Evolutionary conservation across 768 basidiomycete genomes (phyloP), one percentile per base, ranked within the genome.

Genomic region (Panaeolus cyanescens): DNA sequence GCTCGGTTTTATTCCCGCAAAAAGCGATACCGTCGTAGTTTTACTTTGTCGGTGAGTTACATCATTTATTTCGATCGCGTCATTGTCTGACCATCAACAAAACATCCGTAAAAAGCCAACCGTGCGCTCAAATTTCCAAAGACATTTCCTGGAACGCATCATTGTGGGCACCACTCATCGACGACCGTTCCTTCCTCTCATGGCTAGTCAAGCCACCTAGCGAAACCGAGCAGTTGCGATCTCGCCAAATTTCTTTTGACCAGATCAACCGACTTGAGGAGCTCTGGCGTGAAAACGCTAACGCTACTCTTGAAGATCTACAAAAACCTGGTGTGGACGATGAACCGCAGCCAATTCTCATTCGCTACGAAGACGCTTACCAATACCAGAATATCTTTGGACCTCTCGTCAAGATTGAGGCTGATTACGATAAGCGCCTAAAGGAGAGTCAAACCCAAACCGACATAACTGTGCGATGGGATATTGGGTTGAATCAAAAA

Each of bases 341-440:
- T 74, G 97, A 99, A 69, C 95, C 97, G 3, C 95, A 98, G 72
- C 86, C 91, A 6, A 91, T 99, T 63, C 72, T 96, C 22, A 76
- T 92, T 58, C 90, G 89, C 64, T 99, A 99, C 74, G 96, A 99
- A 72, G 97, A 99, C 73, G 97, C 97, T 45, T 99, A 99, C 71
- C 97, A 99, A 70, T 99, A 99, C 73, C 97, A 99, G 79, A 99
- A 99, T 72, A 99, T 99, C 59, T 96, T 99, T 69, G 97, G 97
- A 4, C 97, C 97, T 15, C 85, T 99, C 50, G 97, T 99, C 75
- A 99, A 99, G 80, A 99, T 99, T 67, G 97, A 99, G 71, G 97
- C 97, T 2, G 97, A 99, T 77, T 99, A 98, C 69, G 97, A 99
- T 72, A 98, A 98, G 78, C 85, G 90, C 58, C 83, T 99, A 69